Percentiles rank a stretch among this genome's conserved stretches.
These are phyloP conservation scores for Colletotrichum karsti DNA, from an alignment of 2,329 filamentous ascomycete species.

Conservation along the genomic window DNA sequence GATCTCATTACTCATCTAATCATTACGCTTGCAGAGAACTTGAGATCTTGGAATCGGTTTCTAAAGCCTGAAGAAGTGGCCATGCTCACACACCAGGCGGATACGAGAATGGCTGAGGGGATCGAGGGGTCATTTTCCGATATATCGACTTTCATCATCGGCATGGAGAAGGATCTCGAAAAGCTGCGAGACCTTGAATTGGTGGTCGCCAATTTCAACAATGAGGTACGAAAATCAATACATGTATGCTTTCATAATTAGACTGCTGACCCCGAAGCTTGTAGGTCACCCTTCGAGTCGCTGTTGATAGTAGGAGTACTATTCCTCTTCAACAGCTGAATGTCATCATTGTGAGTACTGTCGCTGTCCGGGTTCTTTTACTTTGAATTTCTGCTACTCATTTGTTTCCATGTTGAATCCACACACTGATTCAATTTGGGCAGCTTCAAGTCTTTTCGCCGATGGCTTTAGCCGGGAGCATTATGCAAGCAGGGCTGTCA, in stretches of 20 bases:
- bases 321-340: neutral
- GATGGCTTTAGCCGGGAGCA: neutral
- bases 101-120: no score
- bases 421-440: neutral
- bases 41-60: no score
- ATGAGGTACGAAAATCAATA: no score
- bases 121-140: conserved; percentile 4
- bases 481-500: neutral
- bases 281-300: neutral
- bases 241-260: no score
- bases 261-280: no score
- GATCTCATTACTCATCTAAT: no score
- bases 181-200: neutral
- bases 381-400: no score
- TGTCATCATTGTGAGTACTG: neutral
- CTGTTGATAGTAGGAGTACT: neutral
- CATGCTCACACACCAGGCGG: no score
- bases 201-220: neutral
- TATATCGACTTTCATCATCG: neutral
- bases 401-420: neutral
- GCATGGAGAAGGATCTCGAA: neutral
- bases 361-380: no score
- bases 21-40: no score
- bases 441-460: neutral
- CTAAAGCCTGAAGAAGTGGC: no score